phyloP scores from a whole-genome alignment of 371 early-diverging fungal species.

The Circinella minor region DNA sequence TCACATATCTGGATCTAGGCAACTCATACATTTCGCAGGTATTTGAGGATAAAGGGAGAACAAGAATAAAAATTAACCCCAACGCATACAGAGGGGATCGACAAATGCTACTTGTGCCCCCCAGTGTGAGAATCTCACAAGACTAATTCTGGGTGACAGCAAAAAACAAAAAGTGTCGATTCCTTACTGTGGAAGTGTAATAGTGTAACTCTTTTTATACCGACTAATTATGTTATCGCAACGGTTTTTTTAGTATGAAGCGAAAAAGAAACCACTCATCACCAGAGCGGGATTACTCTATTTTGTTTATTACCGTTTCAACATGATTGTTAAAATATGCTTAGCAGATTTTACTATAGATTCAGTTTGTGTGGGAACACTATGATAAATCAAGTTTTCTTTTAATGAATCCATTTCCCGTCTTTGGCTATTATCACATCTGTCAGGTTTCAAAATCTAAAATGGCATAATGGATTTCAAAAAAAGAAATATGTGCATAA shows the following conservation, averaged over 20 bases:
- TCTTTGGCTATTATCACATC: constrained; percentile 5
- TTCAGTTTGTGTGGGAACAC: background rate
- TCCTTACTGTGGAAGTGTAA: no score
- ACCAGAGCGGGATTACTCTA: no score
- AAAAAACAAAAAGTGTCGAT: no score
- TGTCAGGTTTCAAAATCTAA: background rate
- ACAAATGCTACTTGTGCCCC: background rate
- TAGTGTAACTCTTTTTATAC: no score
- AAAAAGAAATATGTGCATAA: no score
- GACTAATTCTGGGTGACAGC: constrained; percentile 4
- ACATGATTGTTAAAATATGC: no score
- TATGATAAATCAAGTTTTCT: background rate
- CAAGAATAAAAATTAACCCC: background rate
- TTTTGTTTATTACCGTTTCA: no score
- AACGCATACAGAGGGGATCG: background rate
- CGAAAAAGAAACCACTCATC: no score
- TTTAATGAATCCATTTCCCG: constrained; percentile 5
- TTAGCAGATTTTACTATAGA: background rate
- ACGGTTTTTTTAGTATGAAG: no score
- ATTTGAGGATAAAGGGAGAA: background rate
- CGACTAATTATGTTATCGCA: no score
- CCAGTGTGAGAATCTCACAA: constrained; percentile 20
- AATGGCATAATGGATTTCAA: background rate
- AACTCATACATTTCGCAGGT: no score
- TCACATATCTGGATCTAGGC: no score